Conservation (phyloP, 495 filamentous ascomycete species). For the Xylaria venustula region DNA sequence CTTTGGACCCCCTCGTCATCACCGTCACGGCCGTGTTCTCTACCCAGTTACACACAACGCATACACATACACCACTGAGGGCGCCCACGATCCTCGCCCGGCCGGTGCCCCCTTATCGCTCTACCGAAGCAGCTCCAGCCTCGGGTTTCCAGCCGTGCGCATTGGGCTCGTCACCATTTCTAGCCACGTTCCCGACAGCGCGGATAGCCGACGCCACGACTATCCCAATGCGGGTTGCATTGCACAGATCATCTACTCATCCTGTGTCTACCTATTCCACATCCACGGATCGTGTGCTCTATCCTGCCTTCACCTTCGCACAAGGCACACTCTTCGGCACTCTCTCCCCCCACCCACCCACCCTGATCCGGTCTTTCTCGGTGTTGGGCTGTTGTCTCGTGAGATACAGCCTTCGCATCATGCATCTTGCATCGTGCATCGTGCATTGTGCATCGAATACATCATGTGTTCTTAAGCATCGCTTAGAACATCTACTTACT, state of each 20-base stretch:
- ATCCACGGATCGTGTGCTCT: background rate
- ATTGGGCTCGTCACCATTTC: background rate
- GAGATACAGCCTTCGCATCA: background rate
- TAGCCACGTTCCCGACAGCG: constrained; percentile 23
- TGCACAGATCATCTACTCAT: background rate
- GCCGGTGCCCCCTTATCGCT: background rate
- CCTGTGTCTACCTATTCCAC: background rate
- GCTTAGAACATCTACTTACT: background rate
- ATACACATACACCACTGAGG: constrained; percentile 26
- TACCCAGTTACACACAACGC: constrained; percentile 1
- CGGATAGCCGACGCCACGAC: constrained; percentile 12
- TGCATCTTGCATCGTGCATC: background rate
- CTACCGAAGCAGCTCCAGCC: background rate
- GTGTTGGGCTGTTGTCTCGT: background rate
- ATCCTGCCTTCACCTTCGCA: background rate
- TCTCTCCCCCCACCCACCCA: too few species aligned
- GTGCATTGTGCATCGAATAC: too few species aligned
- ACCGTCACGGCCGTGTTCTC: constrained; percentile 4
- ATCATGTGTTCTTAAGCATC: background rate
- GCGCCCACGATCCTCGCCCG: constrained; percentile 16
- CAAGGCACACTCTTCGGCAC: constrained; percentile 6
- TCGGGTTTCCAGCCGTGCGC: constrained; percentile 10
- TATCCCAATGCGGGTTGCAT: background rate
- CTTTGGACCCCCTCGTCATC: constrained; percentile 1
- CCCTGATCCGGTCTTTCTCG: too few species aligned